phyloP scores from a whole-genome alignment of 306 rosid species.

The Cucurbita maxima region DNA sequence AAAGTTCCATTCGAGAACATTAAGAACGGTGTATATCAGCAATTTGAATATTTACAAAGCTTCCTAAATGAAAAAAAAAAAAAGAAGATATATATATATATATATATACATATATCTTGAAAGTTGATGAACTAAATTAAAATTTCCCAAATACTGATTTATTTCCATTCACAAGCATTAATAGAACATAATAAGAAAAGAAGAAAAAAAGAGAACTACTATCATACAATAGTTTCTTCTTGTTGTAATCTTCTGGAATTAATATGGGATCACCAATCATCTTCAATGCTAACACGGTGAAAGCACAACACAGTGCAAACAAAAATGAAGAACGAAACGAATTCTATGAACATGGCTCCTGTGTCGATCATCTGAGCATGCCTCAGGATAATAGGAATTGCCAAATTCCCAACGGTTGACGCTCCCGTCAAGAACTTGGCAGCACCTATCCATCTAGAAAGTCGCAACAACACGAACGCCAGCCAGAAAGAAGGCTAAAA shows the following conservation, averaged over 20 bases:
- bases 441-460: conserved; percentile 81
- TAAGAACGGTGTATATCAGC: no score
- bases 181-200: not conserved
- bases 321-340: conserved; percentile 81
- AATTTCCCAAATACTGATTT: no score
- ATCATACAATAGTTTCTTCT: not conserved
- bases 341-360: conserved; percentile 90
- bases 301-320: conserved; percentile 79
- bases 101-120: no score
- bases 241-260: not conserved
- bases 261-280: conserved; percentile 51
- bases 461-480: not conserved
- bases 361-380: conserved; percentile 90
- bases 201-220: not conserved
- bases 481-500: not conserved
- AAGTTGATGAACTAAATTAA: no score
- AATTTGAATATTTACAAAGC: no score
- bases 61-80: no score
- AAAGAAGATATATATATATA: no score
- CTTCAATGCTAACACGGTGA: conserved; percentile 90
- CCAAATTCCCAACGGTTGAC: conserved; percentile 75
- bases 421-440: conserved; percentile 95
- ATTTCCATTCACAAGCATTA: no score
- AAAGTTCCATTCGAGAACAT: no score
- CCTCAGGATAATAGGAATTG: conserved; percentile 82